Evolutionary conservation across 179 eudicot species (phyloP), one percentile per base, ranked within the genome.

Genomic region (Camellia oleifera): DNA sequence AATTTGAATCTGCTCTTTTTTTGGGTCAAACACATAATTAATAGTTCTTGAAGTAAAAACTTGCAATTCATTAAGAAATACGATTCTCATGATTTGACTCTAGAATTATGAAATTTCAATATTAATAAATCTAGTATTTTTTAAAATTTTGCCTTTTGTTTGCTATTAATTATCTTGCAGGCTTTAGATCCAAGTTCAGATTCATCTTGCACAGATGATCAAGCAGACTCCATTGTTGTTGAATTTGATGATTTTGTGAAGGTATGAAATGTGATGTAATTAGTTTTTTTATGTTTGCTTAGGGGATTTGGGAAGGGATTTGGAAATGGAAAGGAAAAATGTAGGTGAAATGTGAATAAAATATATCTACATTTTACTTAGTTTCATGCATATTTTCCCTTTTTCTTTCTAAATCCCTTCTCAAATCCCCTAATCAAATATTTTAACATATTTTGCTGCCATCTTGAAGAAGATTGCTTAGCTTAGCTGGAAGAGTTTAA

Each of bases 171-270:
- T 48, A n/a, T 60, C 64, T 72, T 87, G 71, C 82, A 95, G 97
- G 94, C 85, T 66, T 85, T 79, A 76, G 87, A 79, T 77, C 80
- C 86, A 18, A 84, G 79, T 77, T 81, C 93, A 67, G 88, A 85
- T 75, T 79, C 92, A 68, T 64, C 85, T 80, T 42, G 77, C 76
- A 53, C 81, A 26, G 82, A 85, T 79, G 85, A 84, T 82, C 84
- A 88, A 78, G 77, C 80, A 14, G 92, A 89, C 71, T 69, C 87
- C n/a, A 83, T 95, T 69, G 86, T 91, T 15, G 93, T 95, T 77
- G 95, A 92, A 84, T 88, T 88, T 72, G 93, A 92, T 56, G 98
- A 95, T 85, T 95, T 95, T 83, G 74, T 95, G 77, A 92, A 89
- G 92, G 99, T 95, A 86, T 46, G 84, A 73, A n/a, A 65, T 17